Conservation (phyloP, 805 yeast species). For the Priceomyces castillae region DNA sequence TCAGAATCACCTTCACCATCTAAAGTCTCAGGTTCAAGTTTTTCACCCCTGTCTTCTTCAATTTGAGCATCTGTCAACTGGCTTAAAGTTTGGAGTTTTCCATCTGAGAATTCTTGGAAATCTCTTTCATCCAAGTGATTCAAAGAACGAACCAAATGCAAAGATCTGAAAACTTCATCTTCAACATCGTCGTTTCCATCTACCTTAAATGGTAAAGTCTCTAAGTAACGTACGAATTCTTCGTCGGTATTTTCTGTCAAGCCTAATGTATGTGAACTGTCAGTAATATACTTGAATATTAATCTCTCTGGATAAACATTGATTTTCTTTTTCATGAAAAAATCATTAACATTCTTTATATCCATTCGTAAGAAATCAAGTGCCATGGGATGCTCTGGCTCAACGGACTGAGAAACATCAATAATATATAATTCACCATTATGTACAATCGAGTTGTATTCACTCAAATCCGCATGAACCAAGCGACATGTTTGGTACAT, state of each 20-base stretch:
- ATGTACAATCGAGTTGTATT: slow-evolving; percentile 89
- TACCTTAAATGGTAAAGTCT: slow-evolving; percentile 55
- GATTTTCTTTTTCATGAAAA: slow-evolving; percentile 69
- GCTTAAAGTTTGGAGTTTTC: slow-evolving; percentile 75
- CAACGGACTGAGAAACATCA: slow-evolving; percentile 97
- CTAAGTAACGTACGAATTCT: slow-evolving; percentile 42
- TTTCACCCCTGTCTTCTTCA: slow-evolving; percentile 20
- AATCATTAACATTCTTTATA: slow-evolving; percentile 90
- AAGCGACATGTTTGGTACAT: slow-evolving; percentile 85
- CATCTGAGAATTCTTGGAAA: slow-evolving; percentile 71
- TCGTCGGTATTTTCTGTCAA: slow-evolving; percentile 40
- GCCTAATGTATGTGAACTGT: slow-evolving; percentile 37
- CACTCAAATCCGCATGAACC: slow-evolving; percentile 96
- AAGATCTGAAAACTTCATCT: slow-evolving; percentile 84
- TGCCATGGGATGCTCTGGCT: slow-evolving; percentile 97
- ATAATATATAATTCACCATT: slow-evolving; percentile 74
- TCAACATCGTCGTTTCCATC: slow-evolving; percentile 52
- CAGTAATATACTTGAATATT: slow-evolving; percentile 75
- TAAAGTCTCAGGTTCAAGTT: slow-evolving; percentile 14
- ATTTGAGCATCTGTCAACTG: slow-evolving; percentile 47
- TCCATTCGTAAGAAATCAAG: slow-evolving; percentile 96
- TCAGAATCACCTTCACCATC: slow-evolving; percentile 17
- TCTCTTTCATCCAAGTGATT: slow-evolving; percentile 89
- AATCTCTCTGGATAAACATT: slow-evolving; percentile 77
- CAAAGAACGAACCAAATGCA: slow-evolving; percentile 74